Evolutionary conservation across 179 eudicot genomes (phyloP), one percentile per base, ranked within the genome.

Genomic region (Amaranthus tricolor): DNA sequence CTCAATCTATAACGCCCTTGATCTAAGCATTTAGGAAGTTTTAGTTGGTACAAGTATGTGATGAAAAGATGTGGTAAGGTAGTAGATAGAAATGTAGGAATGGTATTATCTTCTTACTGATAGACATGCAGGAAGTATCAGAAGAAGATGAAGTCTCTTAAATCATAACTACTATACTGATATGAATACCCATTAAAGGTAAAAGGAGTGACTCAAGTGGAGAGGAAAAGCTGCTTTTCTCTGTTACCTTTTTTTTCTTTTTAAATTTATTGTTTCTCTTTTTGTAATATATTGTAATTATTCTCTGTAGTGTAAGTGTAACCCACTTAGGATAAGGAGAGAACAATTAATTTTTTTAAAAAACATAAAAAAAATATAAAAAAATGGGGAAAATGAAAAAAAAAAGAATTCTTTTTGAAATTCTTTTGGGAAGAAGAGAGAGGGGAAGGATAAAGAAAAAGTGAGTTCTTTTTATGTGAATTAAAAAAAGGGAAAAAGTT

Each of bases 151-250:
- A 59, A 48, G 17, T 50, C 57, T 67, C 68, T 68, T 43, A 54
- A 54, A 49, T 64, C 9, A 16, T 64, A 76, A 59, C 73, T 65
- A 68, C 50, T n/a, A 13, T 70, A 66, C 70, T 79, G 61, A 60
- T 60, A 57, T 79, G 24, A 51, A 19, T 57, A 61, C 78, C 47
- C 64, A 61, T 57, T 61, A 80, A 76, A 73, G 76, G 74, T 75
- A 64, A 73, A 31, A 76, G 75, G 73, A n/a, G 66, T 75, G 77
- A 43, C 66, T 70, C 66, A 76, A 77, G 78, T 76, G 79, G 82
- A 40, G 73, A 17, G 57, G 68, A 78, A 79, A 79, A 80, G 70
- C 80, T 77, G 77, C 68, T 45, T 74, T 40, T 48, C 61, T 78
- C 58, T 61, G 55, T 77, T 76, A 12, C 49, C n/a, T 54, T 49